Conservation (phyloP, 768 basidiomycete species). For the Lentinula edodes region DNA sequence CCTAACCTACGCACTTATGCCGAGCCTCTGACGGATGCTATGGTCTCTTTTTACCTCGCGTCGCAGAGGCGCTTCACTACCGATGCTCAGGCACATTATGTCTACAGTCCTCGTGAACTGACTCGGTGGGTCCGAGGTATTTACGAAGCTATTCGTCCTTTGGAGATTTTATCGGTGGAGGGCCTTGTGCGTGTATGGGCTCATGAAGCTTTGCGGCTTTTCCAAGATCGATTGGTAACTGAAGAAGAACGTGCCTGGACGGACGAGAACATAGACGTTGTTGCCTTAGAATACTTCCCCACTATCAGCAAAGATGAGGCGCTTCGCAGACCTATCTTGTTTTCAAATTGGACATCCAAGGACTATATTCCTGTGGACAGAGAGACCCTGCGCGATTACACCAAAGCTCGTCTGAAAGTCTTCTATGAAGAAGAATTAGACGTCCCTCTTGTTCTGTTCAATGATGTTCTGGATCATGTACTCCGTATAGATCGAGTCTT, state of each 20-base stretch:
- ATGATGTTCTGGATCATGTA: slow-evolving; percentile 97
- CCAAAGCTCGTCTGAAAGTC: slow-evolving; percentile 93
- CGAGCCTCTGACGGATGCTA: slow-evolving; percentile 92
- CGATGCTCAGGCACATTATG: slow-evolving; percentile 96
- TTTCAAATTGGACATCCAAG: slow-evolving; percentile 99
- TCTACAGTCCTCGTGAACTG: slow-evolving; percentile 98
- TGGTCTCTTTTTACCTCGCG: slow-evolving; percentile 93
- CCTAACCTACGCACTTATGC: slow-evolving; percentile 91
- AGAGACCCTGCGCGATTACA: slow-evolving; percentile 90
- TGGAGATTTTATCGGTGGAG: slow-evolving; percentile 91
- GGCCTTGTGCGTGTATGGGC: slow-evolving; percentile 97
- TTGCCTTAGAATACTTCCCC: slow-evolving; percentile 88
- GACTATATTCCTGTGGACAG: slow-evolving; percentile 94
- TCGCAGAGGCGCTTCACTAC: slow-evolving; percentile 95
- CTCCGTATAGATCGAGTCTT: slow-evolving; percentile 98
- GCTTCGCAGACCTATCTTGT: slow-evolving; percentile 83
- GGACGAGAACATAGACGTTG: slow-evolving; percentile 81
- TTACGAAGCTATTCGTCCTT: slow-evolving; percentile 91
- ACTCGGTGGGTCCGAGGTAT: slow-evolving; percentile 97
- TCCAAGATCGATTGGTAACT: slow-evolving; percentile 93
- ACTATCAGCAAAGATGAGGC: slow-evolving; percentile 87
- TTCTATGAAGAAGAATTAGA: slow-evolving; percentile 99
- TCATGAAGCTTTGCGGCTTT: slow-evolving; percentile 93
- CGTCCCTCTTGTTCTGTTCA: slow-evolving; percentile 95
- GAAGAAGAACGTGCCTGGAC: slow-evolving; percentile 96